Conservation (phyloP, 306 rosid species). For the Vigna angularis region DNA sequence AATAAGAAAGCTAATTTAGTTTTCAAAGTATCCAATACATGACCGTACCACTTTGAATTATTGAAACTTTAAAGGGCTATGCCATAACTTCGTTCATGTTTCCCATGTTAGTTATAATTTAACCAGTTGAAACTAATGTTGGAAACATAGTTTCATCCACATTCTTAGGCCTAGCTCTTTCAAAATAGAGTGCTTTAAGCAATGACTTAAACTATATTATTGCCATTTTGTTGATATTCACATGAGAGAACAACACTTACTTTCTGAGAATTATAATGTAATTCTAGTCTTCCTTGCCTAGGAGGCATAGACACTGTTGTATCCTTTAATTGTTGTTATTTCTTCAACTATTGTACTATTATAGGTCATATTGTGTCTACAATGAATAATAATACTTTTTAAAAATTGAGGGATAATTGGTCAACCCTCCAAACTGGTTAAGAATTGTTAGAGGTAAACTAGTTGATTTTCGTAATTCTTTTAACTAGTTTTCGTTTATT, state of each 20-base stretch:
- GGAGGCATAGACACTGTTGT: neutral
- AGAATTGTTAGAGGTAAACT: constrained; percentile 1
- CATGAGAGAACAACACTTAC: neutral
- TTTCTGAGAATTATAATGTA: neutral
- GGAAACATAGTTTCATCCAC: neutral
- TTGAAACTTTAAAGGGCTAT: constrained; percentile 1
- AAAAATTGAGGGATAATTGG: neutral
- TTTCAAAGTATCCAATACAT: constrained; percentile 17
- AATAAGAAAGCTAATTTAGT: neutral
- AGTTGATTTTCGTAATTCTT: neutral
- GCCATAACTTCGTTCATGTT: neutral
- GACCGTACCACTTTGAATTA: neutral
- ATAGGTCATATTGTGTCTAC: neutral
- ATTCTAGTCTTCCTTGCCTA: neutral
- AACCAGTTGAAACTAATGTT: neutral
- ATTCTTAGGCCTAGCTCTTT: neutral
- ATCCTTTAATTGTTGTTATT: neutral
- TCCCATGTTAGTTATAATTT: too few relatives aligned
- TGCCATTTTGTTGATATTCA: neutral
- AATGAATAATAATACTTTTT: neutral
- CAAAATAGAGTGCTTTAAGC: neutral
- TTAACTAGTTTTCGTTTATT: neutral
- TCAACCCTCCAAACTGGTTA: neutral
- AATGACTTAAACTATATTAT: constrained; percentile 1
- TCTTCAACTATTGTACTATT: neutral